Base-by-base conservation (phyloP, 352 stramenopile genomes). In the Globisporangium barbulae region DNA sequence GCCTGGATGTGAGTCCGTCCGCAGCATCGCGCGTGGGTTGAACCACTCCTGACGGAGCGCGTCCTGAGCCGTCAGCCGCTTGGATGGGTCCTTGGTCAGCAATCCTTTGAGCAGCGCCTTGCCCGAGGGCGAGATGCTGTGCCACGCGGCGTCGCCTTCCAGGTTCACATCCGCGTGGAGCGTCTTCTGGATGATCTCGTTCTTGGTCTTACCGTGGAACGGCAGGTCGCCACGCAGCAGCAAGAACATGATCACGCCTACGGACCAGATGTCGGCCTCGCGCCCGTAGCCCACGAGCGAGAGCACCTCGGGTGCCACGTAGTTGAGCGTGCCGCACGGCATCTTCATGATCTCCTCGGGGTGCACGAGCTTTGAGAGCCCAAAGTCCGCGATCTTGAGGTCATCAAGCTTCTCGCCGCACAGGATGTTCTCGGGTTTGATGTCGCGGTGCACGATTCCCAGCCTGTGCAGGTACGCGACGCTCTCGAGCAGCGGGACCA, bases 191-290 rank as follows among this genome's bases (percentile, higher is more conserved):
- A 98, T 97, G 50, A 98, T 95, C 48, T 98, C 91, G 30, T 91
- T 88, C 64, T 97, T 94, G 52, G 78, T 85, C 52, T 96, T 95
- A 37, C 87, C 89, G 55, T 97, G 90, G 73, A 98, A 98, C 1
- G 94, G 94, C 53, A 98, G 78, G 13, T 92, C 76, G 5, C 91
- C 91, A 28, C 90, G 79, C 37, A 98, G 68, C 17, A 98, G 66
- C 30, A 98, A 67, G 66, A 93, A 98, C 82, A 98, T 90, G 60
- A 98, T 97, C 15, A 98, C 92, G 19, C 93, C 93, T 13, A 98
- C 68, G 6, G 81, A 96, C 93, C 93, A 98, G 19, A 98, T 93
- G 70, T 98, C 92, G 0, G 92, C 91, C 63, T 97, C 87, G 28
- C 87, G 83, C 21, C 88, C 87, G 69, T 98, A 98, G 4, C 91